Percentiles rank a stretch among this genome's conserved stretches.
phyloP scores from a whole-genome alignment of 2,329 filamentous ascomycete species.

The Septoria linicola region DNA sequence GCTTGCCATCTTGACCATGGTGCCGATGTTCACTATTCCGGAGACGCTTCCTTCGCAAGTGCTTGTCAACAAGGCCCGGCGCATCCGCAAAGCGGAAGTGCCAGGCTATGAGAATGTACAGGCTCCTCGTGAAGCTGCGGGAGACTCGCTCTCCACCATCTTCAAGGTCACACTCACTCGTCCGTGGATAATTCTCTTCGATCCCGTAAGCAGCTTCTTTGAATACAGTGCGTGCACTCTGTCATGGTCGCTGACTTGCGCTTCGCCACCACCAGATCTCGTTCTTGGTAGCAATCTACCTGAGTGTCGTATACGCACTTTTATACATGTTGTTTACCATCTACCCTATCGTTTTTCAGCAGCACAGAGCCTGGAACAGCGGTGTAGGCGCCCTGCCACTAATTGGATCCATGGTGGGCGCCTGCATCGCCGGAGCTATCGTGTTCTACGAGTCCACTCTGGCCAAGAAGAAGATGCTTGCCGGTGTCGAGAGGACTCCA shows the following conservation, averaged over 20 bases:
- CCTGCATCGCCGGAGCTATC: slow-evolving; percentile 45
- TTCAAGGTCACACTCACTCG: slow-evolving; percentile 55
- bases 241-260: no score
- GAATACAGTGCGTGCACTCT: no score
- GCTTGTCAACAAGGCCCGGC: slow-evolving; percentile 53
- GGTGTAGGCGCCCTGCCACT: slow-evolving; percentile 55
- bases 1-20: slow-evolving; percentile 37
- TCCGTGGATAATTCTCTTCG: slow-evolving; percentile 56
- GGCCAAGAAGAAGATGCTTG: slow-evolving; percentile 41
- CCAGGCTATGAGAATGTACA: slow-evolving; percentile 55
- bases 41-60: slow-evolving; percentile 56
- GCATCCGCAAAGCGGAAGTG: slow-evolving; percentile 50
- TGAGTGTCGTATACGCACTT: slow-evolving; percentile 54
- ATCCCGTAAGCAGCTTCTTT: no score
- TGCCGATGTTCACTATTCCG: slow-evolving; percentile 54
- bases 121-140: slow-evolving; percentile 50
- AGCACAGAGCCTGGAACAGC: slow-evolving; percentile 54
- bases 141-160: slow-evolving; percentile 44
- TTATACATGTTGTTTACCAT: slow-evolving; percentile 62
- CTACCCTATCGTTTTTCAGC: slow-evolving; percentile 47
- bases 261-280: no score
- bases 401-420: slow-evolving; percentile 52
- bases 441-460: slow-evolving; percentile 45
- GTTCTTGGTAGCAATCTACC: slow-evolving; percentile 53
- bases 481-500: slow-evolving; percentile 39